Evolutionary conservation across 768 basidiomycete genomes (phyloP), one percentile per base, ranked within the genome.

Genomic region (Megacollybia marginata): DNA sequence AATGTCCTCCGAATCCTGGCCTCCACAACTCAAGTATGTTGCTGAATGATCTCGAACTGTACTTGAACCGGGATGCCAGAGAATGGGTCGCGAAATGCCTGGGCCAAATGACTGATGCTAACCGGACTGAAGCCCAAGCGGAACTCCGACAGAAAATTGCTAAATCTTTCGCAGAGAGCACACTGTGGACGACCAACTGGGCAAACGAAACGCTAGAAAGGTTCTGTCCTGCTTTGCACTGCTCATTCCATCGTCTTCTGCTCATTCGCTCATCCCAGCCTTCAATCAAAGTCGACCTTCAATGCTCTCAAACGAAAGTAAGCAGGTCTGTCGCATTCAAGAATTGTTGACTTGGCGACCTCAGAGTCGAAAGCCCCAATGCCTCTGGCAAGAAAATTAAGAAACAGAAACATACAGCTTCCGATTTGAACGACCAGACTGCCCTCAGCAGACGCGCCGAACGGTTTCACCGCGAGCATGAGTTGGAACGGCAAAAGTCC

Each of bases 141-240:
- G 96, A 99, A 75, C 71, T 99, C 63, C 93, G 92, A 80, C 80
- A 89, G 83, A 88, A 92, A 78, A 96, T 99, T 67, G 86, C 88
- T 79, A 82, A 92, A 57, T 85, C 92, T 67, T 95, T 91, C 70
- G 76, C 82, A 54, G 76, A 82, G 61, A 83, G 88, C 63, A 79
- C 86, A 1, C 75, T 98, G 20, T 87, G 89, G 81, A 88, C 89
- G n/a, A 95, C 88, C 50, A 92, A 98, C 65, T 99, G 96, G 96
- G 70, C 76, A 9, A 84, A 79, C 32, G 79, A 93, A 33, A 88
- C 95, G 67, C 73, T 99, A 49, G 77, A 90, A 73, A 88, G 87
- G 94, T 93, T 60, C 62, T 61, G 61, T 28, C 23, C 23, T 6
- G 6, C 23, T 28, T 28, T 51, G 19, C 51, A n/a, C 46, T 49